Evolutionary conservation across 2,329 filamentous ascomycete genomes (phyloP), one percentile per base, ranked within the genome.

Genomic region (Aphanocladium album): DNA sequence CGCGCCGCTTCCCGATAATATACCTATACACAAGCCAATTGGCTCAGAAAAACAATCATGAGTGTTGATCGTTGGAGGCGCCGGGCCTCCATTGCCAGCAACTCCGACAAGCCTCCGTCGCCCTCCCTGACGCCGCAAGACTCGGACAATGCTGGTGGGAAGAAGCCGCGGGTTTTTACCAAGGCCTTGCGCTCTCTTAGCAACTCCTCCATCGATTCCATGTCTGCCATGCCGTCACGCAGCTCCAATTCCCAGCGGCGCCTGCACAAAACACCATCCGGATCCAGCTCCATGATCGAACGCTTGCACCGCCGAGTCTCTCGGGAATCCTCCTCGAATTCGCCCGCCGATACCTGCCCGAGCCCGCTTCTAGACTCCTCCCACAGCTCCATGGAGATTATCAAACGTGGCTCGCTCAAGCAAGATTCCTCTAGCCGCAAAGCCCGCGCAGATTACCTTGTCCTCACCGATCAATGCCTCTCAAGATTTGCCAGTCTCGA

Each of bases 401-500:
- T 80, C 45, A 77, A 77, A 51, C 76, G 76, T 54, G 79, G 79
- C 2, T 70, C 77, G 17, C 72, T 85, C 39, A 82, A 83, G 66
- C 70, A 77, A 1, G 80, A 83, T 60, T 70, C 78, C 5, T 78
- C 79, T 21, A 70, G 82, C 2, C 71, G 81, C 63, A 83, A 81
- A 62, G 71, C 77, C 1, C 79, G 79, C 39, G 72, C 76, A 54
- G 78, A 80, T 60, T 83, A 82, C 62, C 67, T 85, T 12, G 81
- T 84, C 30, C 70, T 83, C 25, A 82, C 83, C 2, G 72, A 80
- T 35, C 74, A 78, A 46, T 79, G 78, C 56, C 68, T 85, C 47
- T 68, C 83, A 66, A 81, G 81, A 64, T 80, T 83, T 65, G 77
- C 76, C 66, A 78, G 73, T 65, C 72, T 74, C 35, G 73, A 78